Percentiles rank a stretch among this genome's conserved stretches.
Evolutionary conservation across 208 protist species (phyloP).

Genomic region (Leishmania major): DNA sequence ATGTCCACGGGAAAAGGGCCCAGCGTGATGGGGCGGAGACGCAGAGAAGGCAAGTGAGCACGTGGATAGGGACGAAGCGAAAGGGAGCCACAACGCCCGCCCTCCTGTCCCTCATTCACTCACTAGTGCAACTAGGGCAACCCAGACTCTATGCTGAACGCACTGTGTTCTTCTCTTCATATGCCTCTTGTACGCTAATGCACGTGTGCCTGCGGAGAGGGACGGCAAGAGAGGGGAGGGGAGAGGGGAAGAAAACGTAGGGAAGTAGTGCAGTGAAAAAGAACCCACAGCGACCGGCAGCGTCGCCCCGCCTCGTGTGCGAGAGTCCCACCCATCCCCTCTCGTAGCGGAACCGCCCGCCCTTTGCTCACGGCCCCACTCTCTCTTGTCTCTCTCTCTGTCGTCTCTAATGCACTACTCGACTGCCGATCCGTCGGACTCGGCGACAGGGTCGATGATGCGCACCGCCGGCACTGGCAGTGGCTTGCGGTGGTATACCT

Average conservation of each 20-base stretch:
- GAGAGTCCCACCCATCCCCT: background rate
- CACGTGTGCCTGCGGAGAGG: background rate
- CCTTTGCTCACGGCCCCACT: background rate
- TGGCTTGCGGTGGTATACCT: slow-evolving; percentile 28
- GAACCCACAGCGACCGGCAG: background rate
- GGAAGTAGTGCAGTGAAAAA: background rate
- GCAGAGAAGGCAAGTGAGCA: background rate
- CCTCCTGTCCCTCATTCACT: background rate
- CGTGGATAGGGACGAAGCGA: background rate
- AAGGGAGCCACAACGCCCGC: background rate
- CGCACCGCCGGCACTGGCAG: slow-evolving; percentile 4
- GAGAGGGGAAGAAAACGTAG: background rate
- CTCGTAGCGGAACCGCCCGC: background rate
- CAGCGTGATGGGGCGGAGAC: background rate
- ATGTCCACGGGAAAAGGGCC: background rate
- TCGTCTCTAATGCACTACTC: background rate
- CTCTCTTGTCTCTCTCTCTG: background rate
- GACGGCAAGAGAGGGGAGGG: background rate
- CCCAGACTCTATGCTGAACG: background rate
- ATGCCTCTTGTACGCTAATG: background rate
- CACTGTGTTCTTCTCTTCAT: background rate
- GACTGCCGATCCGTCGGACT: background rate
- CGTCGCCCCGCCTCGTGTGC: background rate
- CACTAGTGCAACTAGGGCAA: background rate
- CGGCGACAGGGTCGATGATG: slow-evolving; percentile 21